Conservation (phyloP, 768 basidiomycete genomes). For the Lactifluus hygrophoroides region DNA sequence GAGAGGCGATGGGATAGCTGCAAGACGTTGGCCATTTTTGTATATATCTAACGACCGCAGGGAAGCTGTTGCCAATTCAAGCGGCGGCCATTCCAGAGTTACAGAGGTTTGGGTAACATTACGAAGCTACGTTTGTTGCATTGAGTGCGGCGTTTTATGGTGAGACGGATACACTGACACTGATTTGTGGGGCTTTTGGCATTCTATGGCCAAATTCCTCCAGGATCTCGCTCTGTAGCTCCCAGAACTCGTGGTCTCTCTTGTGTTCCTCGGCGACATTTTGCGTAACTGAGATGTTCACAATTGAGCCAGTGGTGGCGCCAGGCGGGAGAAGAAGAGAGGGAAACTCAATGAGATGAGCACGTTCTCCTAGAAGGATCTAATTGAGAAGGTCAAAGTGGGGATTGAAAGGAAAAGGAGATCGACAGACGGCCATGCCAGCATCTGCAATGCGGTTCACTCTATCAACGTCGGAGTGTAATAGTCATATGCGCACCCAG, state of each 20-base stretch:
- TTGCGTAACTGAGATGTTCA: constrained; percentile 91
- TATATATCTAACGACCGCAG: constrained; percentile 88
- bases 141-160: neutral
- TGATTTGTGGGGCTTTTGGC: constrained; percentile 67
- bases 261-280: constrained; percentile 78
- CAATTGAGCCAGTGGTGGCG: constrained; percentile 87
- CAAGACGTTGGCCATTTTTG: constrained; percentile 82
- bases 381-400: constrained; percentile 26
- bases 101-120: constrained; percentile 96
- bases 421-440: constrained; percentile 73
- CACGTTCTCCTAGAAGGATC: constrained; percentile 90
- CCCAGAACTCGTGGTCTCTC: constrained; percentile 76
- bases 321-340: constrained; percentile 91
- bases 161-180: constrained; percentile 37
- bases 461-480: constrained; percentile 5
- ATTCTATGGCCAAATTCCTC: constrained; percentile 57
- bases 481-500: constrained; percentile 50
- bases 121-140: constrained; percentile 47
- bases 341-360: constrained; percentile 96
- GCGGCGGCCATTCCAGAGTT: constrained; percentile 87
- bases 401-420: constrained; percentile 17
- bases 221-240: constrained; percentile 73
- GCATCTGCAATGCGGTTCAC: constrained; percentile 48
- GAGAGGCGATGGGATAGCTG: constrained; percentile 72
- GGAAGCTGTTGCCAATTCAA: constrained; percentile 79